Conservation (phyloP, 345 rosid genomes). For the Balakata baccata region DNA sequence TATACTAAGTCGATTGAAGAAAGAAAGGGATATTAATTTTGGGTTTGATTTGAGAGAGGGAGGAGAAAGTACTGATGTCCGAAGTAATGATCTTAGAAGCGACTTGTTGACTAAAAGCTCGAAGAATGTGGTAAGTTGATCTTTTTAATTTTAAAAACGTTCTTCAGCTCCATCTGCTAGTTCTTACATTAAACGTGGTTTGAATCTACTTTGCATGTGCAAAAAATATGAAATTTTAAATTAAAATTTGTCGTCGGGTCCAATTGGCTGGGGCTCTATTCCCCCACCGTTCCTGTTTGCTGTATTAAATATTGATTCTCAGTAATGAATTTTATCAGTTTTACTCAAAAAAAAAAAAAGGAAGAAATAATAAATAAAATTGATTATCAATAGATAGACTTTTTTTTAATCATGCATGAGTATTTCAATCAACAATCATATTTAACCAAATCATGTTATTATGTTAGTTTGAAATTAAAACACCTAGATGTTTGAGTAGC, state of each 20-base stretch:
- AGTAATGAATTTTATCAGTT: no score
- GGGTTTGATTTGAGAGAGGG: slow-evolving; percentile 54
- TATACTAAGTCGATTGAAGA: slow-evolving; percentile 72
- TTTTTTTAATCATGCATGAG: neutral
- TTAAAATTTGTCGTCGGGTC: no score
- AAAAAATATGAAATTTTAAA: neutral
- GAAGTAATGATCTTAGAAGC: slow-evolving; percentile 22
- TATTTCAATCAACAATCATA: neutral
- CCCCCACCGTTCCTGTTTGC: no score
- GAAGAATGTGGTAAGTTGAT: slow-evolving; percentile 44
- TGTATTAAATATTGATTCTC: no score
- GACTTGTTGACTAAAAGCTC: slow-evolving; percentile 41
- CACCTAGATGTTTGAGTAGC: neutral
- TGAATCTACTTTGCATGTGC: neutral
- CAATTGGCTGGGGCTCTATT: no score
- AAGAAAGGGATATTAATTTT: slow-evolving; percentile 64
- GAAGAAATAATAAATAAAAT: no score
- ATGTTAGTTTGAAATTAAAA: neutral
- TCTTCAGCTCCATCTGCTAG: neutral
- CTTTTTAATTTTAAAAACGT: neutral
- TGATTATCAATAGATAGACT: neutral
- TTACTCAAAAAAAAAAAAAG: no score
- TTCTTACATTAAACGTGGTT: no score
- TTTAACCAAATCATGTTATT: neutral
- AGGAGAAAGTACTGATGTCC: slow-evolving; percentile 28